Base-by-base conservation (phyloP, 2,329 filamentous ascomycete genomes). In the Colletotrichum sojae region DNA sequence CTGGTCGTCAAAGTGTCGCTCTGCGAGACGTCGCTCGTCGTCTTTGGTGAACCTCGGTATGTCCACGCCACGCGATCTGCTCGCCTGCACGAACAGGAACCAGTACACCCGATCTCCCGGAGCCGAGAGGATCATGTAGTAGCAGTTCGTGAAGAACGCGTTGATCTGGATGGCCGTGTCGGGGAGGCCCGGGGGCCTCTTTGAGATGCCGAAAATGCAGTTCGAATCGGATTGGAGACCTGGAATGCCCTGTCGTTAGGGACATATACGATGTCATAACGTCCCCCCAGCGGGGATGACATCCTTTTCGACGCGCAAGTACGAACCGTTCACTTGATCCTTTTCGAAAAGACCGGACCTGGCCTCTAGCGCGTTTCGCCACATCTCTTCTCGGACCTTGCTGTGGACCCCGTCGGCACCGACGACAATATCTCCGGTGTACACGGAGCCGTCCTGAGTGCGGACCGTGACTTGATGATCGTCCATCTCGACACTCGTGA, bases 321-420 rank as follows among this genome's bases (percentile, higher is more conserved):
- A 3, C 39, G 18, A 18, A 16, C 20, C 18, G 18, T 6, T 20
- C 18, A 55, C 54, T 16, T 16, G 8, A 31, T 5, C 27, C 5
- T 31, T 5, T 10, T 31, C 9, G 27, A 31, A 31, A 31, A 31
- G 3, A 31, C 27, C 27, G 9, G 27, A 65, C 58, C 40, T 18
- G 43, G 69, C 63, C 39, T 73, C 69, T 31, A 71, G 45, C 18
- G 51, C 75, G 3, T 74, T 62, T 6, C 73, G 71, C 25, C 54
- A 63, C 75, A 78, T 78, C 31, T 80, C 76, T 6, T 70, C 52
- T 3, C 82, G 72, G 1, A 81, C 74, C 0, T 60, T 70, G 69
- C 82, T 83, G 62, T 81, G 75, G 16, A 84, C 75, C 0, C 83
- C 82, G 48, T 84, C 82, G 0, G 78, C 77, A 0, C 82, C 81